These are phyloP conservation scores for Phytophthora pini DNA, from an alignment of 352 stramenopile species.

Conservation along the genomic window DNA sequence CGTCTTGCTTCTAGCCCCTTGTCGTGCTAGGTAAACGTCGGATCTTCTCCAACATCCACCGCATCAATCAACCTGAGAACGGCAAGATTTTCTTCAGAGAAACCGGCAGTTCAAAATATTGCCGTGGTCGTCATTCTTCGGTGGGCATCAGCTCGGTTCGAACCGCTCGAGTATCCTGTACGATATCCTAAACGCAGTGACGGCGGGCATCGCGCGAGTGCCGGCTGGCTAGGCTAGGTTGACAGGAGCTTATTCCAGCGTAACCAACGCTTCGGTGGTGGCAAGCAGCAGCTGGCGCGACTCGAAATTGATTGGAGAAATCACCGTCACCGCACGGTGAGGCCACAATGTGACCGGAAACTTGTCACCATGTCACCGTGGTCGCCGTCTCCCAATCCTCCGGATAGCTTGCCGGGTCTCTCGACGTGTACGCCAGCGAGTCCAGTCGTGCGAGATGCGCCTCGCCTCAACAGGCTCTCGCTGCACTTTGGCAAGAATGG, in stretches of 20 bases:
- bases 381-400: slow-evolving; percentile 14
- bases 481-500: background rate
- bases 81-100: slow-evolving; percentile 1
- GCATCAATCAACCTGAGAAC: background rate
- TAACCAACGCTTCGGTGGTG: background rate
- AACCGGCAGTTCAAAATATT: slow-evolving; percentile 33
- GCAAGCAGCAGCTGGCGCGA: slow-evolving; percentile 8
- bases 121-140: slow-evolving; percentile 11
- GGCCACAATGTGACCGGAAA: slow-evolving; percentile 8
- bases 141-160: slow-evolving; percentile 1
- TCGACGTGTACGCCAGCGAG: slow-evolving; percentile 32
- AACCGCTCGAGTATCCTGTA: slow-evolving; percentile 3
- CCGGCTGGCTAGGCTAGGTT: background rate
- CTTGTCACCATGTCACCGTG: slow-evolving; percentile 21
- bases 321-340: background rate
- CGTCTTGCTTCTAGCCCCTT: background rate
- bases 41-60: slow-evolving; percentile 3
- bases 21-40: background rate
- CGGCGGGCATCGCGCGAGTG: slow-evolving; percentile 7
- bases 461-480: slow-evolving; percentile 10
- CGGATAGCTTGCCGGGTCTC: slow-evolving; percentile 21
- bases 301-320: slow-evolving; percentile 33
- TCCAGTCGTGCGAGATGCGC: slow-evolving; percentile 2
- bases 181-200: slow-evolving; percentile 2
- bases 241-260: slow-evolving; percentile 13